Evolutionary conservation across 2,329 filamentous ascomycete species (phyloP).

Genomic region (Neurospora sp.): DNA sequence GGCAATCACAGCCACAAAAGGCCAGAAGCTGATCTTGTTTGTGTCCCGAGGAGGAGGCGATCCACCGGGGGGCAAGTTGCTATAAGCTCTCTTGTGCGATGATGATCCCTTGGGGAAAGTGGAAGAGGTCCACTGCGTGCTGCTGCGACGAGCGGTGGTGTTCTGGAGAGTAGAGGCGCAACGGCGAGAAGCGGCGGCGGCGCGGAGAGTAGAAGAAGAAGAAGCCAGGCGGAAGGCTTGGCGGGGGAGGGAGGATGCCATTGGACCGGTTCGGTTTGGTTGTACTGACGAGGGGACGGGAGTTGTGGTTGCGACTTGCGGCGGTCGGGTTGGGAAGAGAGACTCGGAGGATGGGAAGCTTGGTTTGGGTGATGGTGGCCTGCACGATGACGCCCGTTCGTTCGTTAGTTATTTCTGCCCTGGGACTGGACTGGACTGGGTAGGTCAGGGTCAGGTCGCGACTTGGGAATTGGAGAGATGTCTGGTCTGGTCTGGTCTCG

Average conservation of each 20-base stretch:
- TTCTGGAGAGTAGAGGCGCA: background rate
- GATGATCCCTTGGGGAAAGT: background rate
- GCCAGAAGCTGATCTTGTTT: conserved; percentile 44
- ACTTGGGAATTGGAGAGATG: background rate
- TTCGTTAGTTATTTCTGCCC: background rate
- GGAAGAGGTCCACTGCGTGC: background rate
- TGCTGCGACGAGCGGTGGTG: background rate
- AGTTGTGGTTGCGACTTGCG: background rate
- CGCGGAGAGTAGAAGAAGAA: background rate
- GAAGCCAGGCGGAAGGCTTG: conserved; percentile 2
- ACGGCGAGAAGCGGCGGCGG: background rate
- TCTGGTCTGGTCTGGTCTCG: background rate
- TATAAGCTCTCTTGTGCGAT: conserved; percentile 13
- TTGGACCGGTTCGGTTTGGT: background rate
- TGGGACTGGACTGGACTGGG: background rate
- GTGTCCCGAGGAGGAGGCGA: conserved; percentile 7
- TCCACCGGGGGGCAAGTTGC: conserved; percentile 11
- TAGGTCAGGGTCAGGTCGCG: background rate
- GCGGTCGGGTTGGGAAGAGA: background rate
- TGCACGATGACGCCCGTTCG: background rate
- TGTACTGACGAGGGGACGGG: background rate
- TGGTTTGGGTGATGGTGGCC: background rate
- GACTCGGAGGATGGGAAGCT: background rate
- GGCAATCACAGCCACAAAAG: conserved; percentile 41
- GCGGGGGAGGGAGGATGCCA: background rate